Percentiles rank a stretch among this genome's conserved stretches.
Conservation (phyloP, 176 grass and related monocot genomes). For the Secale cereale region DNA sequence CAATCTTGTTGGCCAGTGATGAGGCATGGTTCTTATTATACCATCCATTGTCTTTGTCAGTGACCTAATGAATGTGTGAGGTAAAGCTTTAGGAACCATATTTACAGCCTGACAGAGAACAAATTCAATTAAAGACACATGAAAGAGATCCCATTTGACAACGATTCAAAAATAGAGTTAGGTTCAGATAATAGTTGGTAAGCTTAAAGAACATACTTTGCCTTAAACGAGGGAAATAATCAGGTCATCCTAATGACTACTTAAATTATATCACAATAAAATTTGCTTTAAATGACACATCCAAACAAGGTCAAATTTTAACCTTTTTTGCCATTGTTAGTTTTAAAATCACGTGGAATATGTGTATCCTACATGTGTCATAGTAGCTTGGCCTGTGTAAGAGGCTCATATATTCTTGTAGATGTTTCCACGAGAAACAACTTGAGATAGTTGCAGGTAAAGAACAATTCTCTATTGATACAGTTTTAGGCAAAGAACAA, state of each 20-base stretch:
- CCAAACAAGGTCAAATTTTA: no score
- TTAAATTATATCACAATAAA: no score
- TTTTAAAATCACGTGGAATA: not conserved
- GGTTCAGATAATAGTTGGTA: no score
- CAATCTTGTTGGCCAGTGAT: constrained; percentile 24
- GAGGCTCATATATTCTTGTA: not conserved
- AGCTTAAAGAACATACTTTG: no score
- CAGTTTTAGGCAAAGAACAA: not conserved
- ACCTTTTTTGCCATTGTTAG: no score
- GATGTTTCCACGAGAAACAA: not conserved
- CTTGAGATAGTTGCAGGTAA: not conserved
- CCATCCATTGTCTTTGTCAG: constrained; percentile 43
- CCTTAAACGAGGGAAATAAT: no score
- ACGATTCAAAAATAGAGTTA: no score
- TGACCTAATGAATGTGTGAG: constrained; percentile 25
- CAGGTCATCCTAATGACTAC: no score
- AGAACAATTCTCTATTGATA: not conserved
- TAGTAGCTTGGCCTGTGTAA: no score
- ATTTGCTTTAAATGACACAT: no score
- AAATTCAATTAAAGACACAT: not conserved
- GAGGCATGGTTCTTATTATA: constrained; percentile 13
- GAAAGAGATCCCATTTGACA: not conserved
- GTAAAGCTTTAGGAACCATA: not conserved
- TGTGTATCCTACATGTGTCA: not conserved
- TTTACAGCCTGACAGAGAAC: not conserved